A percentile compares a stretch with the other conserved stretches of the same genome.
These are phyloP conservation scores for Cyclocybe cylindracea DNA, from an alignment of 768 basidiomycete genomes.

Conservation along the genomic window DNA sequence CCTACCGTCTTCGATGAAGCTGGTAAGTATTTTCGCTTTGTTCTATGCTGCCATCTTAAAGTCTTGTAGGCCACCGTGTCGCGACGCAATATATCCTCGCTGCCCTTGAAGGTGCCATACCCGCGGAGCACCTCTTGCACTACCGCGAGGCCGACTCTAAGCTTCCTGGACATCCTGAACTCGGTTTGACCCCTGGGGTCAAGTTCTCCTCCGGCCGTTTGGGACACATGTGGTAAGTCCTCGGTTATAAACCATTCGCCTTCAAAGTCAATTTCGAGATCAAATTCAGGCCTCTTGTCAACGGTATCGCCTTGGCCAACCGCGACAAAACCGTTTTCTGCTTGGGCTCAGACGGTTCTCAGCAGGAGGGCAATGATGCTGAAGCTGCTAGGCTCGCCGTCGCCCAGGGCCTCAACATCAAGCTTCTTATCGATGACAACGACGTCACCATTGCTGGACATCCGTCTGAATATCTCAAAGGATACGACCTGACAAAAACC, in stretches of 20 bases:
- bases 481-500: conserved; percentile 71
- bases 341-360: conserved; percentile 87
- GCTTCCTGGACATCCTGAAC: conserved; percentile 87
- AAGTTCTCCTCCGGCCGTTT: conserved; percentile 94
- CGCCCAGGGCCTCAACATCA: conserved; percentile 80
- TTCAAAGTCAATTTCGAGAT: background rate
- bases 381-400: conserved; percentile 89
- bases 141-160: conserved; percentile 87
- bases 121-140: conserved; percentile 76
- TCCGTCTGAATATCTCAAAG: conserved; percentile 83
- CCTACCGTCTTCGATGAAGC: conserved; percentile 83
- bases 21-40: conserved; percentile 44
- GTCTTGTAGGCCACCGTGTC: conserved; percentile 73
- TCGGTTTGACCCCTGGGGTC: conserved; percentile 89
- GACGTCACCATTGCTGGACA: conserved; percentile 93
- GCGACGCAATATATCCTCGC: conserved; percentile 87
- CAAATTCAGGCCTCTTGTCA: conserved; percentile 63
- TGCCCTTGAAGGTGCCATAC: conserved; percentile 71
- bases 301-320: conserved; percentile 83
- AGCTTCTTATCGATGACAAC: conserved; percentile 87
- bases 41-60: background rate
- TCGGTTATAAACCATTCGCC: background rate
- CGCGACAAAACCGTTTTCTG: conserved; percentile 76
- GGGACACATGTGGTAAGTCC: conserved; percentile 78
- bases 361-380: conserved; percentile 90